Evolutionary conservation across 192 early-diverging fungal genomes (phyloP), one percentile per base, ranked within the genome.

Genomic region (Fimicolochytrium jonesii): DNA sequence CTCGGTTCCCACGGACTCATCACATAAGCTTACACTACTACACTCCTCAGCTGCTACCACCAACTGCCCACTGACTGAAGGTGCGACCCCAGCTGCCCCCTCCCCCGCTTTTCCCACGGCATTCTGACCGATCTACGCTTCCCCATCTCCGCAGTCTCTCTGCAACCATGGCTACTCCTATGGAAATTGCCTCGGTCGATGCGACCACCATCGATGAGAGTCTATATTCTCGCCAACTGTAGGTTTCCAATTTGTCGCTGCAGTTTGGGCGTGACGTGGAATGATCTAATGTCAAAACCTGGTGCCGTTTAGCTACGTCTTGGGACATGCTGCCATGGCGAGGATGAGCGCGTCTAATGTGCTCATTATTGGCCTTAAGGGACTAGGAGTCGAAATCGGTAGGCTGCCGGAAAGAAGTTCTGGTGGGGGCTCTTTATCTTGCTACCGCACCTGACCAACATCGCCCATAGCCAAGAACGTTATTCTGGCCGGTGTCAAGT

Each of bases 181-280:
- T 67, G 66, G 66, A 67, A 18, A 67, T 64, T 45, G 52, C 50
- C 35, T 23, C 42, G 10, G 30, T 58, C 46, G 66, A 67, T 36
- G 56, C 48, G 13, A 46, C 66, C 11, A 52, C 56, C 22, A 97
- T 99, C 66, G 96, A 99, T 77, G 96, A 99, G 77, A 80, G 93
- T 35, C 86, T 97, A 29, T 99, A 99, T 80, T 99, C 96, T 46
- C 88, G 96, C 52, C 96, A 99, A 73, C 84, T 99, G 96, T 98
- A 91, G 79, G 88, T 79, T 28, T 2, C 18, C 6, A 32, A 6
- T 13, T 13, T 22, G 13, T 13, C 10, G 32, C 28, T 54, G 23
- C n/a, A 33, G 28, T 26, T 54, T 29, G 29, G 6, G 7, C 23
- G 23, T 11, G 13, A 26, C 23, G 33, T 15, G 11, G 28, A 6